A percentile compares a stretch with the other conserved stretches of the same genome.
phyloP scores from a whole-genome alignment of 805 yeast species.

The Lachancea fermentati region DNA sequence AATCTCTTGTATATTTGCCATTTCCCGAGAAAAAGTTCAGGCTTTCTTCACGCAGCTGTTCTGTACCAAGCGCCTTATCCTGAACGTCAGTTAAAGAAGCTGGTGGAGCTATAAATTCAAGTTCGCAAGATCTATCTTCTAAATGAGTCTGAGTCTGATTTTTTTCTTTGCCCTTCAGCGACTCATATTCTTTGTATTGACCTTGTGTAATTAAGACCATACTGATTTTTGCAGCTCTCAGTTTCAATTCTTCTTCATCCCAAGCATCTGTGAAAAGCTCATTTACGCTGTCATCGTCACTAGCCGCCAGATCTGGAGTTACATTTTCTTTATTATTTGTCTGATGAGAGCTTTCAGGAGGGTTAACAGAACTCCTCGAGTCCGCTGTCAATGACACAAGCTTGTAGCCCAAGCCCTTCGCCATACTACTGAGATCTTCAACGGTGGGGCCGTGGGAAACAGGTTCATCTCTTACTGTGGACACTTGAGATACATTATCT shows the following conservation, averaged over 20 bases:
- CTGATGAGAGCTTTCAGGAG: too few relatives aligned
- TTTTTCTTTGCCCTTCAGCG: conserved; percentile 3
- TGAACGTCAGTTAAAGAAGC: not conserved
- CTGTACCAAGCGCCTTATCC: not conserved
- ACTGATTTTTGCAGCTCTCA: conserved; percentile 27
- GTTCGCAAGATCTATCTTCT: not conserved
- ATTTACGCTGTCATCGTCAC: conserved; percentile 1
- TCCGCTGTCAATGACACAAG: not conserved
- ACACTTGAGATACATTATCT: conserved; percentile 9
- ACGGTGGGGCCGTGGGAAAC: conserved; percentile 2
- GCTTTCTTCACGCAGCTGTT: not conserved
- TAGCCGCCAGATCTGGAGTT: not conserved
- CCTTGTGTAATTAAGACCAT: conserved; percentile 11
- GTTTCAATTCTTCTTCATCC: conserved; percentile 11
- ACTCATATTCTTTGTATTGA: conserved; percentile 7
- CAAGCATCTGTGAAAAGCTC: not conserved
- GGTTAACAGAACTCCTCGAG: too few relatives aligned
- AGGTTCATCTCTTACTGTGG: conserved; percentile 7
- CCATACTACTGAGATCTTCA: conserved; percentile 11
- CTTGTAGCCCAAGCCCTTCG: conserved; percentile 13
- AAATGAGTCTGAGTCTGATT: too few relatives aligned
- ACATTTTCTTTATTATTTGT: conserved; percentile 3
- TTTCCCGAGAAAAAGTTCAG: not conserved
- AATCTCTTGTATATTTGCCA: conserved; percentile 1
- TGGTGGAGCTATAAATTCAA: not conserved